Base-by-base conservation (phyloP, 129 eudicot genomes). In the Apium graveolens region DNA sequence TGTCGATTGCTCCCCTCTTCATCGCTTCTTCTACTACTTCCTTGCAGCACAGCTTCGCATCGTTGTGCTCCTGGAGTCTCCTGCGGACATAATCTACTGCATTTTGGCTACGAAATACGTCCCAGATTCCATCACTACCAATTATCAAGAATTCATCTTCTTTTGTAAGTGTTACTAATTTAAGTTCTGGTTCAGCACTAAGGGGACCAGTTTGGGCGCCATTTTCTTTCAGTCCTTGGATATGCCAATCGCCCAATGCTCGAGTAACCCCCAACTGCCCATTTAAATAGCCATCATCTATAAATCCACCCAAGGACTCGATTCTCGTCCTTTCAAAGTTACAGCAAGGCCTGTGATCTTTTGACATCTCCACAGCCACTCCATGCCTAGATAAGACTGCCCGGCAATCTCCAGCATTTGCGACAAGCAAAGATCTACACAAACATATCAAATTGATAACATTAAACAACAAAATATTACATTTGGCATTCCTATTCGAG, bases 121-220 rank as follows among this genome's bases (percentile, higher is more conserved):
- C 99, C 99, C 99, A 95, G 18, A 95, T 85, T 41, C 99, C 99
- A 66, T 95, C 99, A 49, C 97, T 88, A 29, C 91, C 99, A 2
- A 95, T 92, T 53, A 95, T 84, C 84, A 95, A 80, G 80, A 95
- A 95, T 82, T 95, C 99, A 29, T 95, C 99, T 78, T 95, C 96
- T 77, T 87, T 90, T 1, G 90, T 88, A 63, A 95, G 82, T n/a
- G 96, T 92, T 46, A 84, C 55, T 37, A 91, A 78, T 79, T 92
- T 95, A 55, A 95, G 92, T 80, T 95, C 98, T 11, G 98, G 98
- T 81, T 95, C 97, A 8, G 97, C 91, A 79, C 89, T 92, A 70
- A 95, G 74, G 4, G 94, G 96, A 1, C 96, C 94, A 9, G 80
- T 81, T 24, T 34, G 83, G 39, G 77, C 83, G 0, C 63, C 86